These are phyloP conservation scores for Alternaria triticina DNA, from an alignment of 2,329 filamentous ascomycete species.

Conservation along the genomic window DNA sequence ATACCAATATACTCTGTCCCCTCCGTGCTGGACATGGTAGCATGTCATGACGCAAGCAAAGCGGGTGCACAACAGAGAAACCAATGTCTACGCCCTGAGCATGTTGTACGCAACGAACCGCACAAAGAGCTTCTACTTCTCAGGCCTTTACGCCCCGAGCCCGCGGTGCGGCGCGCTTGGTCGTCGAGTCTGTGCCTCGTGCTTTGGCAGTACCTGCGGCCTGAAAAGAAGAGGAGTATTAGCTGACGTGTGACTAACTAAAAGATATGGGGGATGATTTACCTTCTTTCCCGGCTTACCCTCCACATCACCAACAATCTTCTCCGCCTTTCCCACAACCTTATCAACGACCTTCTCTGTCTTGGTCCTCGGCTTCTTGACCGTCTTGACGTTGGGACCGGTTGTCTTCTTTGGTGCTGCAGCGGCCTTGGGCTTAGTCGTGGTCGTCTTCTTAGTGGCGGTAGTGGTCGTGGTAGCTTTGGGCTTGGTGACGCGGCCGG, in stretches of 20 bases:
- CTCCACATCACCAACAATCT: slow-evolving; percentile 30
- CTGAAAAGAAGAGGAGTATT: not conserved
- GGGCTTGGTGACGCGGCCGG: slow-evolving; percentile 34
- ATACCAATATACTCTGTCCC: not conserved
- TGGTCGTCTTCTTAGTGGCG: slow-evolving; percentile 11
- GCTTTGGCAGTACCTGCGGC: slow-evolving; percentile 19
- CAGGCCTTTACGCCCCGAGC: slow-evolving; percentile 5
- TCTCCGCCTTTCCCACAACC: slow-evolving; percentile 29
- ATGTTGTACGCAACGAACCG: not conserved
- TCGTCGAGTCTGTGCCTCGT: slow-evolving; percentile 15
- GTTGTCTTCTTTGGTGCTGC: slow-evolving; percentile 6
- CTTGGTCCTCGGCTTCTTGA: slow-evolving; percentile 34
- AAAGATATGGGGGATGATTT: slow-evolving; percentile 1
- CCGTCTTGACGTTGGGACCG: slow-evolving; percentile 24
- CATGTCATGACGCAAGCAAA: not conserved
- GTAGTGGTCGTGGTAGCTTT: slow-evolving; percentile 41
- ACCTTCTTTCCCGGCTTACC: slow-evolving; percentile 41
- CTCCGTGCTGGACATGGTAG: not conserved
- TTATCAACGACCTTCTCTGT: slow-evolving; percentile 38
- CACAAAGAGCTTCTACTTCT: not conserved
- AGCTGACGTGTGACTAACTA: not conserved
- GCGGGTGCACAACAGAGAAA: not conserved
- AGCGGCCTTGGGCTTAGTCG: slow-evolving; percentile 10
- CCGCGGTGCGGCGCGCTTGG: slow-evolving; percentile 10
- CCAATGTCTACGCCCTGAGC: not conserved